These are phyloP conservation scores for Macroventuria anomochaeta DNA, from an alignment of 2,329 filamentous ascomycete species.

Conservation along the genomic window DNA sequence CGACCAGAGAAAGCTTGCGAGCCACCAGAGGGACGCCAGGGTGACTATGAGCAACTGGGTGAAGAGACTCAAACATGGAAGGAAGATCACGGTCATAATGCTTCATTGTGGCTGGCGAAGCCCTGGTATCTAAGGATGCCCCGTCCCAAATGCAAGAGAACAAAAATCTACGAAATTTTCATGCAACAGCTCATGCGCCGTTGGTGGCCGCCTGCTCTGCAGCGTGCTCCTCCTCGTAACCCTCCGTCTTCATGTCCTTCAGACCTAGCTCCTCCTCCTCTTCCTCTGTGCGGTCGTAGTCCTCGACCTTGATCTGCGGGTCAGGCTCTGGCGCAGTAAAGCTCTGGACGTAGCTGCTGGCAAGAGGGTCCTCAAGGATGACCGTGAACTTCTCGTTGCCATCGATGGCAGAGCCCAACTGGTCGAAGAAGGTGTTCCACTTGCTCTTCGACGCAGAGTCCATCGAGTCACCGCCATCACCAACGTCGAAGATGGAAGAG, in stretches of 20 bases:
- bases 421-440: constrained; percentile 83
- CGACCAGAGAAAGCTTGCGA: background rate
- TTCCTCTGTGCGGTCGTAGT: constrained; percentile 85
- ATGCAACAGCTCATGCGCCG: background rate
- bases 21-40: background rate
- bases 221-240: constrained; percentile 68
- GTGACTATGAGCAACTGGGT: background rate
- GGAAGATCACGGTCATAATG: constrained; percentile 8
- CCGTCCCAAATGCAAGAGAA: constrained; percentile 34
- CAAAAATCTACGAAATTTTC: constrained; percentile 24
- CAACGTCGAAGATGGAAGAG: constrained; percentile 82
- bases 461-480: constrained; percentile 83
- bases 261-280: constrained; percentile 94
- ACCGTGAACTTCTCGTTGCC: constrained; percentile 83
- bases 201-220: constrained; percentile 26
- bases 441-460: constrained; percentile 66
- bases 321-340: constrained; percentile 80
- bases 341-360: constrained; percentile 92
- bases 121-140: constrained; percentile 45
- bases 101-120: constrained; percentile 40
- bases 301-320: constrained; percentile 78
- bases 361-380: constrained; percentile 84
- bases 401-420: constrained; percentile 77
- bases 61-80: background rate
- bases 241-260: constrained; percentile 90